Conservation (phyloP, 345 rosid genomes). For the Melastoma malabathricum region DNA sequence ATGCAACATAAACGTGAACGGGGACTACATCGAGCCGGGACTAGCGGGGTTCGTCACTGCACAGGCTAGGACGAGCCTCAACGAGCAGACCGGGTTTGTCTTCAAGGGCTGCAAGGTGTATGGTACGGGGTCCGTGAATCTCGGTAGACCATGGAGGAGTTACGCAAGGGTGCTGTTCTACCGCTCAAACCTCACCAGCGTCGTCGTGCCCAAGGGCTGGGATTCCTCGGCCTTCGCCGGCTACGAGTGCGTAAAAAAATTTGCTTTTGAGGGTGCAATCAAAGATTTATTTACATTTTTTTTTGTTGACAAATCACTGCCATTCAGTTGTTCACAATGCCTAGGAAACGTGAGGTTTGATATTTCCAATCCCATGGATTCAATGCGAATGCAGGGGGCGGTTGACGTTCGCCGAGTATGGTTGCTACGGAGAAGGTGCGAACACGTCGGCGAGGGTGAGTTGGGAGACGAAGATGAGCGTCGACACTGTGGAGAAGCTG, state of each 20-base stretch:
- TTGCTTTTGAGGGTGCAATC: no score
- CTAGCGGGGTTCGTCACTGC: conserved; percentile 35
- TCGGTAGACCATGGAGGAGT: conserved; percentile 47
- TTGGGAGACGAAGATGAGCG: conserved; percentile 32
- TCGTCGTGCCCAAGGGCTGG: conserved; percentile 35
- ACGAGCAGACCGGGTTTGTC: conserved; percentile 34
- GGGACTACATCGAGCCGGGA: conserved; percentile 18
- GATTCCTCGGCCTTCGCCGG: conserved; percentile 21
- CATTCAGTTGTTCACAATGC: background rate
- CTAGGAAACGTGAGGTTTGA: background rate
- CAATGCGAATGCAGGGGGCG: conserved; percentile 17
- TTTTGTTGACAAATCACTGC: no score
- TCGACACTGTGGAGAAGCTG: conserved; percentile 4
- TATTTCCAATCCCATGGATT: background rate
- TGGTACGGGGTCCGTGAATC: conserved; percentile 24
- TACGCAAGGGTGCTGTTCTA: conserved; percentile 37
- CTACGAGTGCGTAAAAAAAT: conserved; percentile 28
- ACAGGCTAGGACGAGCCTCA: conserved; percentile 23
- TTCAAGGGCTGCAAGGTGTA: conserved; percentile 31
- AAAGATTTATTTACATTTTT: no score
- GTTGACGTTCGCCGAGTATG: conserved; percentile 27
- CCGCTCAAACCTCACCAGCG: conserved; percentile 14
- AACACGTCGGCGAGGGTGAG: conserved; percentile 20
- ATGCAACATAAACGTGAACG: conserved; percentile 33
- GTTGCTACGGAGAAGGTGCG: conserved; percentile 32